Percentiles rank a stretch among this genome's conserved stretches.
These are phyloP conservation scores for Penicillium verrucosum DNA, from an alignment of 2,329 filamentous ascomycete species.

Conservation along the genomic window DNA sequence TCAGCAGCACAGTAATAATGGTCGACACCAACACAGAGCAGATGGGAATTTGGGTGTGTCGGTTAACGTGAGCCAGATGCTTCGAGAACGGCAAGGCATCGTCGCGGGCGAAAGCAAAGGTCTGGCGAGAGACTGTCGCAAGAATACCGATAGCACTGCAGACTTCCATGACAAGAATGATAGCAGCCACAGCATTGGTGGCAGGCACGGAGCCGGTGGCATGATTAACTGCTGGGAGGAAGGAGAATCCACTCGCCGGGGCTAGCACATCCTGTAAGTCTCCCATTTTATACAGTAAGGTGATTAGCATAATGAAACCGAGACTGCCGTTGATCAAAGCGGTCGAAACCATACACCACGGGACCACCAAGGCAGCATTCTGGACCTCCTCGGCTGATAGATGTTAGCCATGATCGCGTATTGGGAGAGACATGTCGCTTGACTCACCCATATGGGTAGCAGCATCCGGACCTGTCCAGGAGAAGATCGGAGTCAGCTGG, in stretches of 20 bases:
- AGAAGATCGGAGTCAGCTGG: slow-evolving; percentile 27
- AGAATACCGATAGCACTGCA: slow-evolving; percentile 34
- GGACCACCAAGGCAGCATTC: slow-evolving; percentile 48
- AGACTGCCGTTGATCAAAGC: slow-evolving; percentile 48
- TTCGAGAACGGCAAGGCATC: slow-evolving; percentile 36
- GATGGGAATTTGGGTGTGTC: slow-evolving; percentile 41
- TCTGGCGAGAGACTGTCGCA: slow-evolving; percentile 34
- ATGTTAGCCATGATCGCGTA: not conserved
- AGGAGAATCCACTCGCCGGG: slow-evolving; percentile 47
- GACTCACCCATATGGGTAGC: slow-evolving; percentile 35
- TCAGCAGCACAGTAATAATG: slow-evolving; percentile 37
- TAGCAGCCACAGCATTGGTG: slow-evolving; percentile 48
- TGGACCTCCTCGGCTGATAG: slow-evolving; percentile 48
- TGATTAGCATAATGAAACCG: slow-evolving; percentile 47
- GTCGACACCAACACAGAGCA: slow-evolving; percentile 37
- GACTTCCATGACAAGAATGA: slow-evolving; percentile 42
- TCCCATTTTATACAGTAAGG: slow-evolving; percentile 45
- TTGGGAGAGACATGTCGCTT: not conserved
- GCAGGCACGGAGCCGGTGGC: slow-evolving; percentile 44
- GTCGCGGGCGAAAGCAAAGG: slow-evolving; percentile 47
- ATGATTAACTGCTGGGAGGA: slow-evolving; percentile 51
- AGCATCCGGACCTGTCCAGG: slow-evolving; percentile 32
- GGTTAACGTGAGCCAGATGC: slow-evolving; percentile 31
- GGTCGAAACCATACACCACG: slow-evolving; percentile 48
- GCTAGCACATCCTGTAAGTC: slow-evolving; percentile 40